Conservation (phyloP, 768 basidiomycete species). For the Sarcomyxa edulis region DNA sequence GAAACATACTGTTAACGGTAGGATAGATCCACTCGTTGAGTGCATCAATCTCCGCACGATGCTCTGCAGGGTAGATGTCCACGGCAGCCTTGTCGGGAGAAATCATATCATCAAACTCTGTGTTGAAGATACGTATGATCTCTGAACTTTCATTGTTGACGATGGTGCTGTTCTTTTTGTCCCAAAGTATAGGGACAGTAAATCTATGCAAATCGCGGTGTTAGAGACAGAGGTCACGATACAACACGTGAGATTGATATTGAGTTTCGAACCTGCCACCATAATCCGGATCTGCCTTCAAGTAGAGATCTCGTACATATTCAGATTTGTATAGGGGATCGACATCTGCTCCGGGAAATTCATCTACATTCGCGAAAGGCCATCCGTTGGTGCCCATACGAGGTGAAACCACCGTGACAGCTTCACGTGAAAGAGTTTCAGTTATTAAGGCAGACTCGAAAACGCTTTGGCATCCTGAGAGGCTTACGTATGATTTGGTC, state of each 20-base stretch:
- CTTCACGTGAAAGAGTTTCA: slow-evolving; percentile 33
- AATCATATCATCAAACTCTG: slow-evolving; percentile 71
- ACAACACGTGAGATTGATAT: no score
- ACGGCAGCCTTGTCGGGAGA: slow-evolving; percentile 57
- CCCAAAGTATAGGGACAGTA: slow-evolving; percentile 91
- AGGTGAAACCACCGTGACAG: slow-evolving; percentile 79
- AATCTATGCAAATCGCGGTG: slow-evolving; percentile 38
- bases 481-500: slow-evolving; percentile 73
- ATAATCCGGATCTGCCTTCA: slow-evolving; percentile 69
- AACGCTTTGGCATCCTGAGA: not conserved
- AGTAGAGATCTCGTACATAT: slow-evolving; percentile 83
- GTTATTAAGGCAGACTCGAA: slow-evolving; percentile 1
- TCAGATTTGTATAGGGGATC: slow-evolving; percentile 69
- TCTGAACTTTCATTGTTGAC: slow-evolving; percentile 97
- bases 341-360: slow-evolving; percentile 65
- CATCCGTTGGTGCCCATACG: slow-evolving; percentile 81
- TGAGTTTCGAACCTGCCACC: slow-evolving; percentile 59
- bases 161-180: slow-evolving; percentile 79
- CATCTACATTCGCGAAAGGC: slow-evolving; percentile 72
- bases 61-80: slow-evolving; percentile 74
- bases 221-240: not conserved
- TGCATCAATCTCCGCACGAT: slow-evolving; percentile 73
- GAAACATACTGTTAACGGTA: slow-evolving; percentile 69
- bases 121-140: slow-evolving; percentile 92
- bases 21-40: slow-evolving; percentile 86